phyloP scores from a whole-genome alignment of 441 rosid genomes.

The Brassica balearica region DNA sequence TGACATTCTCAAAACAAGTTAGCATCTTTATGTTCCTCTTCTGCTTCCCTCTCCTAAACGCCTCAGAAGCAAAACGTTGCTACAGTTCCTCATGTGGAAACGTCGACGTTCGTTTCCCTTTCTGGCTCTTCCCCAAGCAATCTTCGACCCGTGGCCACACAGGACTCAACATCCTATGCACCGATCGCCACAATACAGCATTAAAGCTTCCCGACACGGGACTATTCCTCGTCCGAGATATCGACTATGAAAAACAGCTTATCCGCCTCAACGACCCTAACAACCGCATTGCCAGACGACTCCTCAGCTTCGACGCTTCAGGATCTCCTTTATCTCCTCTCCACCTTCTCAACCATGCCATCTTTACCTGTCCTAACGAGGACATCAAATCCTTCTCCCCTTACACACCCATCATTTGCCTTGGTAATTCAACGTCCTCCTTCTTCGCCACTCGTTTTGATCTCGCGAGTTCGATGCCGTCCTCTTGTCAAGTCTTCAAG shows the following conservation, averaged over 20 bases:
- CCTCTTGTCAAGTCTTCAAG: constrained; percentile 43
- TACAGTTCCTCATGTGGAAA: no score
- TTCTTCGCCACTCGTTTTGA: constrained; percentile 49
- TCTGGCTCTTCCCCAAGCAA: not conserved
- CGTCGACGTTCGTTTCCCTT: constrained; percentile 6
- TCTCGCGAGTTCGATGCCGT: constrained; percentile 38
- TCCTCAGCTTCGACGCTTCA: constrained; percentile 58
- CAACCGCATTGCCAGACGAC: constrained; percentile 54
- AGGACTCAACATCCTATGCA: not conserved
- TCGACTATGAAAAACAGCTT: constrained; percentile 54
- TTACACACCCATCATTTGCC: constrained; percentile 54
- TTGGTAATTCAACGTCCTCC: constrained; percentile 62
- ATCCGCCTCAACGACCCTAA: constrained; percentile 60
- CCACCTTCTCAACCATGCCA: constrained; percentile 54
- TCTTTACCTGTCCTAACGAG: constrained; percentile 62
- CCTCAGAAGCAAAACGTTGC: no score
- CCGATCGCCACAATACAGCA: constrained; percentile 20
- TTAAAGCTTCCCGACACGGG: constrained; percentile 59
- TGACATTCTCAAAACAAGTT: constrained; percentile 30
- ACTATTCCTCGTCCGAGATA: constrained; percentile 53
- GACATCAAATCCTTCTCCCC: constrained; percentile 9
- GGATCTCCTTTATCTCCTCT: constrained; percentile 60
- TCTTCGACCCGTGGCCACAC: constrained; percentile 42
- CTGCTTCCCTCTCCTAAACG: not conserved
- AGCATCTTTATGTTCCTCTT: constrained; percentile 5